Conservation (phyloP, 179 eudicot species). For the Amaranthus tricolor region DNA sequence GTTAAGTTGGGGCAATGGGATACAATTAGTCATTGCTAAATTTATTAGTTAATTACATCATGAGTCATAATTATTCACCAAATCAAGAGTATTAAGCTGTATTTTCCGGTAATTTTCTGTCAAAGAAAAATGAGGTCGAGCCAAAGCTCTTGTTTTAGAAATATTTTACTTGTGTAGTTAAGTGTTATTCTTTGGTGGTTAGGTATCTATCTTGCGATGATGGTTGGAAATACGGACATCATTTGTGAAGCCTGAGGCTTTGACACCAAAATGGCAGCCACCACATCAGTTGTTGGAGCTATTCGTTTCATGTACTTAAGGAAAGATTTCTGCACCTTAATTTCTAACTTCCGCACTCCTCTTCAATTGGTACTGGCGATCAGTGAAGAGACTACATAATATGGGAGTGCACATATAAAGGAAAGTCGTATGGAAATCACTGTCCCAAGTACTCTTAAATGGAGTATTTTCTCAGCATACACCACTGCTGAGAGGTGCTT, state of each 20-base stretch:
- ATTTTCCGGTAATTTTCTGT: not conserved
- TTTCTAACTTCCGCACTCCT: too few relatives aligned
- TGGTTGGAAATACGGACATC: not conserved
- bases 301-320: not conserved
- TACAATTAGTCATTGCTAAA: not conserved
- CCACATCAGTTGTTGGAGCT: not conserved
- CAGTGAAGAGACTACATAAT: not conserved
- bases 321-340: too few relatives aligned
- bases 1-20: not conserved
- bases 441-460: too few relatives aligned
- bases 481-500: too few relatives aligned
- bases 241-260: not conserved
- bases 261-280: not conserved
- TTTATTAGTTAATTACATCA: not conserved
- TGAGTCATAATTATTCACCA: not conserved
- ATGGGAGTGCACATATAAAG: not conserved
- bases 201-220: not conserved
- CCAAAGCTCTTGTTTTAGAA: too few relatives aligned
- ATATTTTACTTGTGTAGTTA: too few relatives aligned
- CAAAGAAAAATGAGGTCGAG: too few relatives aligned
- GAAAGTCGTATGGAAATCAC: too few relatives aligned
- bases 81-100: not conserved
- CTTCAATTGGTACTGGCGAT: too few relatives aligned
- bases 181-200: too few relatives aligned
- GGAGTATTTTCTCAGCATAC: too few relatives aligned